phyloP scores from a whole-genome alignment of 2,329 filamentous ascomycete genomes.

The Monosporascus sp. region DNA sequence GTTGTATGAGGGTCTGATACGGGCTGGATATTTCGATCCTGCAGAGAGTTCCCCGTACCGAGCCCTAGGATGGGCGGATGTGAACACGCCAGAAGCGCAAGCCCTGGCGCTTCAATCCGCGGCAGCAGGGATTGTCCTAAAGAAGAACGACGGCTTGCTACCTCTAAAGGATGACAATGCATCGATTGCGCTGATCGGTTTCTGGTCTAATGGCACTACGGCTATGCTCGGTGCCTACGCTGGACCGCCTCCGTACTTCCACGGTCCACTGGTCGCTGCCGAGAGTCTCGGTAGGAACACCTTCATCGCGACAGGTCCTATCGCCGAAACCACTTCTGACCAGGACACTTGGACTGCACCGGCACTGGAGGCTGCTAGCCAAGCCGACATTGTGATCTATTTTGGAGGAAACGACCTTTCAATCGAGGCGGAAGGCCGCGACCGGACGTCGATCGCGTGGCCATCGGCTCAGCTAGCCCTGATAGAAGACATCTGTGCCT shows the following conservation, averaged over 20 bases:
- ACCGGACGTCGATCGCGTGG: constrained; percentile 49
- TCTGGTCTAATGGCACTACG: constrained; percentile 14
- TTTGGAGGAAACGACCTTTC: constrained; percentile 49
- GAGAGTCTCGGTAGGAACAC: constrained; percentile 38
- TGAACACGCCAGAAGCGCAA: constrained; percentile 18
- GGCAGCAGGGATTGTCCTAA: constrained; percentile 19
- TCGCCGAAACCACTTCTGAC: constrained; percentile 16
- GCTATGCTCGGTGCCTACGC: constrained; percentile 29
- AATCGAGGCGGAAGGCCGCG: constrained; percentile 46
- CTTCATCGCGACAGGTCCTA: constrained; percentile 34
- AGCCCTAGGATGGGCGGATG: constrained; percentile 18
- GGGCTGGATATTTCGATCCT: constrained; percentile 28
- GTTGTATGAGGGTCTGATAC: constrained; percentile 27
- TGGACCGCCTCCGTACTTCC: constrained; percentile 48
- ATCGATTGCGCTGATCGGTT: constrained; percentile 19
- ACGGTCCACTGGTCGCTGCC: constrained; percentile 46
- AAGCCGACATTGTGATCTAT: constrained; percentile 48
- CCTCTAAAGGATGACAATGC: constrained; percentile 13
- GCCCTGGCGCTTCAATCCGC: constrained; percentile 19
- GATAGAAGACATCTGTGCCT: constrained; percentile 32
- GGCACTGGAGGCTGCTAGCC: constrained; percentile 33
- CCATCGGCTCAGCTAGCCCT: constrained; percentile 44
- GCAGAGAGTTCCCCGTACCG: constrained; percentile 15
- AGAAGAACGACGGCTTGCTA: constrained; percentile 21
- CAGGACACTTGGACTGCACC: constrained; percentile 28